Percentiles rank a stretch among this genome's conserved stretches.
These are phyloP conservation scores for Peronospora belbahrii DNA, from an alignment of 352 stramenopile species.

Conservation along the genomic window DNA sequence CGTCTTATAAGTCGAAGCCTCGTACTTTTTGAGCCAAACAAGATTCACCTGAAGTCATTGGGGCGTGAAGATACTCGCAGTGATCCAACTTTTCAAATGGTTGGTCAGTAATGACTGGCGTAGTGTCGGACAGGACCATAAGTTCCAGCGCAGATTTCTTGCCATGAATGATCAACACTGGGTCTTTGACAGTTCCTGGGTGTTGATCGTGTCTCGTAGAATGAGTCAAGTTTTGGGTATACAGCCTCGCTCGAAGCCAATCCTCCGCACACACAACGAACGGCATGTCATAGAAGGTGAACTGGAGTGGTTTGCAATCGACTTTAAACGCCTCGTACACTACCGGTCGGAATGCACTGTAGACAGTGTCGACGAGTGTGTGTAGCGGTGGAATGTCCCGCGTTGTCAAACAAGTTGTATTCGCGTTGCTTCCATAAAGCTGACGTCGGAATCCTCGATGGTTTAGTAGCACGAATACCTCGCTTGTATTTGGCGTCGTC, in stretches of 20 bases:
- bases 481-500: slow-evolving; percentile 8
- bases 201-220: background rate
- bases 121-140: slow-evolving; percentile 8
- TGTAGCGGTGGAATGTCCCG: slow-evolving; percentile 36
- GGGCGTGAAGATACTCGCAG: slow-evolving; percentile 32
- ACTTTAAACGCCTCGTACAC: slow-evolving; percentile 23
- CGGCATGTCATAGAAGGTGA: slow-evolving; percentile 24
- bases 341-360: slow-evolving; percentile 23
- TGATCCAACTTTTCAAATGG: slow-evolving; percentile 3
- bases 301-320: slow-evolving; percentile 30
- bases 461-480: slow-evolving; percentile 30
- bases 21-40: slow-evolving; percentile 5
- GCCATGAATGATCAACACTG: slow-evolving; percentile 24
- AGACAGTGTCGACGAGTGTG: slow-evolving; percentile 22
- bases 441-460: slow-evolving; percentile 30
- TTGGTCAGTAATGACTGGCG: background rate
- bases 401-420: slow-evolving; percentile 27
- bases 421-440: slow-evolving; percentile 3
- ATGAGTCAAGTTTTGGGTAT: background rate
- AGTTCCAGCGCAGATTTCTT: slow-evolving; percentile 16
- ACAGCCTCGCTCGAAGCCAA: slow-evolving; percentile 18
- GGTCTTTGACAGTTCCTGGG: background rate
- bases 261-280: slow-evolving; percentile 32
- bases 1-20: background rate
- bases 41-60: slow-evolving; percentile 25